phyloP scores from a whole-genome alignment of 2,329 filamentous ascomycete genomes.

The Atkinsonella texensis region DNA sequence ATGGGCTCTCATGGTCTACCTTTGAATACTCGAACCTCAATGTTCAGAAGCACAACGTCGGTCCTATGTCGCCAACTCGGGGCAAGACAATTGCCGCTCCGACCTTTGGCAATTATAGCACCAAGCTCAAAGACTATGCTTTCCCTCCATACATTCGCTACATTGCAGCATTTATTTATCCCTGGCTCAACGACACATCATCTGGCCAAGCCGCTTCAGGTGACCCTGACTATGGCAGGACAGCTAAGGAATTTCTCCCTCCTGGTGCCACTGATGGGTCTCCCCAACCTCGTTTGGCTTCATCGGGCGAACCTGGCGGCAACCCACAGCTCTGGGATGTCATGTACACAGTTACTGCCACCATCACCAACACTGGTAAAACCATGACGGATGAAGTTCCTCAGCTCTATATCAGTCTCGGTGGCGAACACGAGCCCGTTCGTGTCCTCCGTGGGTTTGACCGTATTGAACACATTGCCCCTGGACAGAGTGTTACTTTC shows the following conservation, averaged over 20 bases:
- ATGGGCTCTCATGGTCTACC: constrained; percentile 68
- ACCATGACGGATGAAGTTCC: constrained; percentile 57
- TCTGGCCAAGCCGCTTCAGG: constrained; percentile 41
- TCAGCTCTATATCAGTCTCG: constrained; percentile 71
- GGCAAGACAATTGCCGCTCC: constrained; percentile 54
- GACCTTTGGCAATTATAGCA: constrained; percentile 51
- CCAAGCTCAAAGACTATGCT: constrained; percentile 49
- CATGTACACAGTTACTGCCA: constrained; percentile 54
- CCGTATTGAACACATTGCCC: constrained; percentile 52
- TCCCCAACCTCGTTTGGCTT: constrained; percentile 41
- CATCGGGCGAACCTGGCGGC: constrained; percentile 46
- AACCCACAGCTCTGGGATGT: constrained; percentile 56
- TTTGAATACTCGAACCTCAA: constrained; percentile 62
- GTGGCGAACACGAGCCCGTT: constrained; percentile 59
- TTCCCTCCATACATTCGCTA: constrained; percentile 49
- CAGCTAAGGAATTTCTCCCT: constrained; percentile 48
- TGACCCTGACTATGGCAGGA: constrained; percentile 48
- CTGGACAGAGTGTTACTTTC: constrained; percentile 58
- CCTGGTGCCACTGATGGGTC: constrained; percentile 40
- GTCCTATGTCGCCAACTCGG: constrained; percentile 43
- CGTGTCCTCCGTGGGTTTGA: constrained; percentile 70
- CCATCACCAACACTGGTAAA: constrained; percentile 59
- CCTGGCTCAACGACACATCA: constrained; percentile 56
- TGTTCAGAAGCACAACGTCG: constrained; percentile 37
- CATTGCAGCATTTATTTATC: constrained; percentile 52